phyloP scores from a whole-genome alignment of 2,329 filamentous ascomycete species.

The Diaporthe australafricana region DNA sequence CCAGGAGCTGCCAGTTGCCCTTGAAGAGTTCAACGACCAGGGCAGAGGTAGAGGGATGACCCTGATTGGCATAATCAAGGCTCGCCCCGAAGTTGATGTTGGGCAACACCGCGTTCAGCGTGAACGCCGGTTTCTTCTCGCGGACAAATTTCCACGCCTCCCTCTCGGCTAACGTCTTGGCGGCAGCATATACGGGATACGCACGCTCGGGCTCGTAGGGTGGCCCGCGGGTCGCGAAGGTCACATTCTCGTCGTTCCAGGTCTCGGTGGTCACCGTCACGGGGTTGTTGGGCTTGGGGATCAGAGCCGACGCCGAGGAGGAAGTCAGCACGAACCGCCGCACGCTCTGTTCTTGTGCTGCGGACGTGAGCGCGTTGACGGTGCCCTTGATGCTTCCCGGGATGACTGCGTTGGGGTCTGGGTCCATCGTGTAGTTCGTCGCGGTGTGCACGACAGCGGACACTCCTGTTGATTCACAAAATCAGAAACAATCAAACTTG shows the following conservation, averaged over 20 bases:
- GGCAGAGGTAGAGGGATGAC: background rate
- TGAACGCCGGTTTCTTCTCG: constrained; percentile 16
- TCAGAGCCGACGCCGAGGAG: background rate
- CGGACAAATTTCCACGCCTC: constrained; percentile 7
- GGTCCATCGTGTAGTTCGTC: too few relatives aligned
- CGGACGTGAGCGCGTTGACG: background rate
- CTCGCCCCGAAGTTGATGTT: background rate
- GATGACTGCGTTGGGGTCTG: background rate
- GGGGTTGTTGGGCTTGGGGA: constrained; percentile 38
- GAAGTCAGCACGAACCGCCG: constrained; percentile 14
- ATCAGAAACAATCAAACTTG: too few relatives aligned
- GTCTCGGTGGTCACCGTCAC: constrained; percentile 49
- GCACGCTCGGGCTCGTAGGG: too few relatives aligned
- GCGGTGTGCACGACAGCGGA: too few relatives aligned
- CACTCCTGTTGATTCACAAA: too few relatives aligned
- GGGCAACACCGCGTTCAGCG: constrained; percentile 30
- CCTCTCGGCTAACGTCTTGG: background rate
- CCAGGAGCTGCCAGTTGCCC: background rate
- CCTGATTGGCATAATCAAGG: constrained; percentile 1
- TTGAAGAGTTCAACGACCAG: background rate
- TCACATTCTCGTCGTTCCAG: constrained; percentile 42
- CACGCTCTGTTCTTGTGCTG: background rate
- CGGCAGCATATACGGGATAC: constrained; percentile 5
- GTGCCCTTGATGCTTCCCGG: background rate
- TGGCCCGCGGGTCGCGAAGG: too few relatives aligned